These are phyloP conservation scores for Coleophoma eucalyptorum DNA, from an alignment of 2,329 filamentous ascomycete genomes.

Conservation along the genomic window DNA sequence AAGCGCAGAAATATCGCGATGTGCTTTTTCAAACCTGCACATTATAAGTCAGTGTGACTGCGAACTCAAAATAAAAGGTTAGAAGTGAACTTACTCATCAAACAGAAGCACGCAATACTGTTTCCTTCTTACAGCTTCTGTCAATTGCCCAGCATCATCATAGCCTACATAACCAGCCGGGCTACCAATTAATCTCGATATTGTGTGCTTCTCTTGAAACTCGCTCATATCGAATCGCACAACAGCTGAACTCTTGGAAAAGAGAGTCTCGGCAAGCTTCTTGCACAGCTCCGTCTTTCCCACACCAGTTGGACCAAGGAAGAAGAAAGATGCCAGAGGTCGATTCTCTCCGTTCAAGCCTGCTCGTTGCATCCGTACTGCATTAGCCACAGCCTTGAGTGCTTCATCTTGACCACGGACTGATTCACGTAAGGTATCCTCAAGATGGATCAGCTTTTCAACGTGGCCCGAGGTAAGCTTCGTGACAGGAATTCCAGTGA, in stretches of 20 bases:
- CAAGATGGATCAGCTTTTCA: constrained; percentile 94
- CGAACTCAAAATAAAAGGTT: too few relatives aligned
- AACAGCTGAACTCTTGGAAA: constrained; percentile 87
- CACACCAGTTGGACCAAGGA: constrained; percentile 92
- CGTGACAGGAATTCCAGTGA: constrained; percentile 87
- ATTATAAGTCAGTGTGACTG: too few relatives aligned
- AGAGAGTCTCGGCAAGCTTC: constrained; percentile 88
- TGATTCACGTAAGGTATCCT: constrained; percentile 77
- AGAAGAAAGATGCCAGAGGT: constrained; percentile 93
- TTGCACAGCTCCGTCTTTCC: constrained; percentile 98
- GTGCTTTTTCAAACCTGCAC: constrained; percentile 82
- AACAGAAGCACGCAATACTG: constrained; percentile 94
- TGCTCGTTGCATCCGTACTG: constrained; percentile 89
- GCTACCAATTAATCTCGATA: constrained; percentile 86
- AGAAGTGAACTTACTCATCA: constrained; percentile 54
- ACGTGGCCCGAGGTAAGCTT: constrained; percentile 93
- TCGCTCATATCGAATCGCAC: constrained; percentile 97
- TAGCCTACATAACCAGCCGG: constrained; percentile 96
- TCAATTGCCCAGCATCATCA: constrained; percentile 93
- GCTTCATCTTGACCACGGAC: constrained; percentile 95
- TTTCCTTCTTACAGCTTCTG: constrained; percentile 90
- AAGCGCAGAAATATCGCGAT: constrained; percentile 88
- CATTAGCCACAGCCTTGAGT: constrained; percentile 84
- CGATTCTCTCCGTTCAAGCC: constrained; percentile 89
- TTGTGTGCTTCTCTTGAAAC: constrained; percentile 95